Conservation (phyloP, 208 protist species). For the Acanthamoeba triangularis region DNA sequence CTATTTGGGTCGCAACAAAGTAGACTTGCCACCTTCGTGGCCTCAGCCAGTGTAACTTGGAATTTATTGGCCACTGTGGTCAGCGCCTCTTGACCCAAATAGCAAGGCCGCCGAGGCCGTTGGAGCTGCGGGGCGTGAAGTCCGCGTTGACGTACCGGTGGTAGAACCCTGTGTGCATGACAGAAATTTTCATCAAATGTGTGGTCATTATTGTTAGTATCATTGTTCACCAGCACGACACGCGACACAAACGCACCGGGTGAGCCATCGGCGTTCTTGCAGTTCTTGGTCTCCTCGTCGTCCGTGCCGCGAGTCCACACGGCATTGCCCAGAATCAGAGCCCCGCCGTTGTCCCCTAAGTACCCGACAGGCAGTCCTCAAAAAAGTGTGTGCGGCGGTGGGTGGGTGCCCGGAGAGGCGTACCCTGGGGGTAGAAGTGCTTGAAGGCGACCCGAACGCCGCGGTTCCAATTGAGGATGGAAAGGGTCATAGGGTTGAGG, state of each 20-base stretch:
- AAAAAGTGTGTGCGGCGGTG: no score
- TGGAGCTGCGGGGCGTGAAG: not conserved
- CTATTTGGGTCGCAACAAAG: no score
- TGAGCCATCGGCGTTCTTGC: not conserved
- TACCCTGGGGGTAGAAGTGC: not conserved
- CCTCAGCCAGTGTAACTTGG: no score
- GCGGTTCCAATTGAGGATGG: not conserved
- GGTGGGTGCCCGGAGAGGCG: no score
- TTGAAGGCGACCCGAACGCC: not conserved
- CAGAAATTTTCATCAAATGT: no score
- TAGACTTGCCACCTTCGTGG: no score
- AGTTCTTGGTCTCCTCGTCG: not conserved
- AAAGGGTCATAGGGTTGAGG: not conserved
- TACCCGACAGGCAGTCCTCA: not conserved
- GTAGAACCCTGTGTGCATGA: not conserved
- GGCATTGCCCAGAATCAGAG: not conserved
- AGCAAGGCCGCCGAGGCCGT: not conserved
- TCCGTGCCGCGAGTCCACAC: conserved; percentile 2
- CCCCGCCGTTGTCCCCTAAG: not conserved
- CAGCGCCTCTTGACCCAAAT: not conserved
- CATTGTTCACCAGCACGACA: no score
- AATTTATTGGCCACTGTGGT: no score
- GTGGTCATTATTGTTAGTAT: no score
- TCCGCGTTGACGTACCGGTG: not conserved
- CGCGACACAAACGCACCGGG: not conserved